Evolutionary conservation across 2,329 filamentous ascomycete genomes (phyloP), one percentile per base, ranked within the genome.

Genomic region (Cercospora citrullina): DNA sequence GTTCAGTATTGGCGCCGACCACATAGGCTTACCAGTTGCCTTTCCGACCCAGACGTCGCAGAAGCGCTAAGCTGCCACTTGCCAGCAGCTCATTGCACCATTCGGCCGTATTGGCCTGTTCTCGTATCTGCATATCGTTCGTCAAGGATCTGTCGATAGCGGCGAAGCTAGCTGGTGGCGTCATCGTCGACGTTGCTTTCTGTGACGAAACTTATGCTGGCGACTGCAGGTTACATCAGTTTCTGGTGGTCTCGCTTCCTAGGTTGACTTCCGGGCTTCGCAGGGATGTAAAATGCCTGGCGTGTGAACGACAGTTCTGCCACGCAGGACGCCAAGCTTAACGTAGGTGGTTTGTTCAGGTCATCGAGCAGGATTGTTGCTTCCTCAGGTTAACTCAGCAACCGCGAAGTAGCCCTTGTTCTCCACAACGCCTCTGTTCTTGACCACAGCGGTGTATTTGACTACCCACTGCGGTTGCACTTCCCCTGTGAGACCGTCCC

Each of bases 341-440:
- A 26, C 48, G 23, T 42, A n/a, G 48, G 48, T n/a, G 12, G n/a
- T 16, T 28, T 55, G 23, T 55, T 14, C 16, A 55, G 23, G 48
- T 55, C 23, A 30, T 55, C 23, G 21, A 23, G 23, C 16, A 55
- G 5, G 6, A 55, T 55, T 1, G 7, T 9, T 28, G 48, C 10
- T 26, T 36, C 53, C 5, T 64, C 62, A 64, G 33, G 62, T 64
- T 28, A 73, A 39, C 36, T 93, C 90, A 3, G 94, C 94, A 21
- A 89, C 88, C 1, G 94, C 94, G 83, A 97, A 97, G 80, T 97
- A 98, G 7, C 95, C 95, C 84, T 98, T 99, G 78, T 95, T 97
- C 84, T 99, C 95, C 72, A 99, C 94, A 8, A 99, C 95, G 14
- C 95, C 95, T 64, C 95, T 86, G 78, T 98, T 91, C 79, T 91